Evolutionary conservation across 129 eudicot species (phyloP).

Genomic region (Glebionis coronaria): DNA sequence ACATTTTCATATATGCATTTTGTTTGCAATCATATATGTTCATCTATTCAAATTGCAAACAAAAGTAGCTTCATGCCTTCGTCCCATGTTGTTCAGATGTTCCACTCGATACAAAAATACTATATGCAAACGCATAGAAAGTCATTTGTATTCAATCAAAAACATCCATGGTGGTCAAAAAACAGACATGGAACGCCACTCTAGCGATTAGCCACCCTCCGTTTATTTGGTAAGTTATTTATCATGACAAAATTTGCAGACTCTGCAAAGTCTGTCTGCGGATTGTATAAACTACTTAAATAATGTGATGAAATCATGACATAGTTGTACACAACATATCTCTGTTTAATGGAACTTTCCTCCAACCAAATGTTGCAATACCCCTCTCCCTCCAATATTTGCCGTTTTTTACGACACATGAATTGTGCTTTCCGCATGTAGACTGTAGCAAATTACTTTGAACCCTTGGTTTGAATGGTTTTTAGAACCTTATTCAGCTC

Average conservation of each 20-base stretch:
- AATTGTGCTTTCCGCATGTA: neutral
- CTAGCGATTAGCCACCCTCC: neutral
- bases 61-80: too few species aligned
- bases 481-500: constrained; percentile 3
- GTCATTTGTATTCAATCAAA: neutral
- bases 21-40: too few species aligned
- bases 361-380: neutral
- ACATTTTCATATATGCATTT: too few species aligned
- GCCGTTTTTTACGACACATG: constrained; percentile 6
- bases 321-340: neutral
- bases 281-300: constrained; percentile 13
- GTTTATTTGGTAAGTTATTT: neutral
- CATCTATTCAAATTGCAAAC: too few species aligned
- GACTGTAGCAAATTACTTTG: neutral
- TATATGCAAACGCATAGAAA: neutral
- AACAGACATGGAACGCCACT: neutral
- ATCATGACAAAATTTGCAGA: constrained; percentile 8
- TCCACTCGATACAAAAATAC: too few species aligned
- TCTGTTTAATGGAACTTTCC: constrained; percentile 13
- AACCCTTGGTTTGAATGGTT: neutral
- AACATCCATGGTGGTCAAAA: neutral
- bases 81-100: too few species aligned
- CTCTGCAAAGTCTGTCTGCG: neutral
- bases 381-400: neutral
- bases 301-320: neutral